Percentiles rank a stretch among this genome's conserved stretches.
Evolutionary conservation across 176 grass and related monocot species (phyloP).

Genomic region (Phoenix roebelenii): DNA sequence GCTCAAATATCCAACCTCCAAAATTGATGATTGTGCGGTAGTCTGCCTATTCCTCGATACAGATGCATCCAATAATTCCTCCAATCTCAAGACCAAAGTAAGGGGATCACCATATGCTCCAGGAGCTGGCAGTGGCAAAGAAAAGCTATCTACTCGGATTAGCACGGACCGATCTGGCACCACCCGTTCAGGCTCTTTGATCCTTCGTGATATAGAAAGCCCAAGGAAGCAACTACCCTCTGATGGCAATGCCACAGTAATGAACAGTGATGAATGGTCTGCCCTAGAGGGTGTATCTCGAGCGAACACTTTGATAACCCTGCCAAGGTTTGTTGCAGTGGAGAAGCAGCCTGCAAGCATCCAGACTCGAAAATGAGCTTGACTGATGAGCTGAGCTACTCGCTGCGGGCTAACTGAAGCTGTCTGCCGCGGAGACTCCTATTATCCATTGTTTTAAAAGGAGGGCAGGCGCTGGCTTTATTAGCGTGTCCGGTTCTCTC

Average conservation of each 20-base stretch:
- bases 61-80: conserved; percentile 5
- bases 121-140: conserved; percentile 12
- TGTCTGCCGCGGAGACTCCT: neutral
- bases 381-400: neutral
- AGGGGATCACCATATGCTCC: conserved; percentile 14
- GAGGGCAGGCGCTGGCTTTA: conserved; percentile 24
- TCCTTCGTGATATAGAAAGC: neutral
- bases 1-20: conserved; percentile 59
- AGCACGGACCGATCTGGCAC: conserved; percentile 7
- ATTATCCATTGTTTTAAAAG: conserved; percentile 18
- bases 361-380: conserved; percentile 23
- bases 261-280: conserved; percentile 33
- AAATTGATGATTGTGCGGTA: conserved; percentile 57
- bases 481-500: conserved; percentile 16
- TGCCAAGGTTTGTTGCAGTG: conserved; percentile 32
- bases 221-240: conserved; percentile 10
- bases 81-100: neutral
- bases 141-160: conserved; percentile 8
- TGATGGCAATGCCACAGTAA: conserved; percentile 25
- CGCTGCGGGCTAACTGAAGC: too few relatives aligned
- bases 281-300: conserved; percentile 35
- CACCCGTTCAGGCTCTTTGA: neutral
- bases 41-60: conserved; percentile 51
- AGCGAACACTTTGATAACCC: conserved; percentile 41
- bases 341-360: conserved; percentile 4